Percentiles rank a stretch among this genome's conserved stretches.
phyloP scores from a whole-genome alignment of 2,329 filamentous ascomycete genomes.

The Epichloe scottii region DNA sequence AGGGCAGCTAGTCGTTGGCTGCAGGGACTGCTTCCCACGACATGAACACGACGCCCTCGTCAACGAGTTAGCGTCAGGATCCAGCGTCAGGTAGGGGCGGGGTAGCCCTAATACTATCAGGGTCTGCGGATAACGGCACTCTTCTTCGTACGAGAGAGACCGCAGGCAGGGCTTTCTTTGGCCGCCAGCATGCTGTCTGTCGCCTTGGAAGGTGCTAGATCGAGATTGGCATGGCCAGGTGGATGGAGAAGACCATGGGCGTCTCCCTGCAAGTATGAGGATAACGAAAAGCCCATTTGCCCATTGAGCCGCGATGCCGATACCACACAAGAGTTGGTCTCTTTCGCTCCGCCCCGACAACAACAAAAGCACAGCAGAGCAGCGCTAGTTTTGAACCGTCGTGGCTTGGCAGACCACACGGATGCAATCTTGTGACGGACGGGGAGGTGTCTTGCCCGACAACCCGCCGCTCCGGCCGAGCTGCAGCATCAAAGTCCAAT shows the following conservation, averaged over 20 bases:
- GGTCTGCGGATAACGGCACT: not conserved
- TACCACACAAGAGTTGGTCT: too few relatives aligned
- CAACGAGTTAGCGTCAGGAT: not conserved
- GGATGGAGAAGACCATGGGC: not conserved
- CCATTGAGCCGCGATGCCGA: constrained; percentile 4
- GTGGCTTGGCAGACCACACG: too few relatives aligned
- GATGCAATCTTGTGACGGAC: too few relatives aligned
- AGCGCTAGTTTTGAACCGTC: not conserved
- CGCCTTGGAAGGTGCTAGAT: not conserved
- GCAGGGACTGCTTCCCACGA: not conserved
- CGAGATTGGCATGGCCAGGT: constrained; percentile 1
- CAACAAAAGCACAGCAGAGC: too few relatives aligned
- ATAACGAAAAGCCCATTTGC: too few relatives aligned
- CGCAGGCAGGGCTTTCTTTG: not conserved
- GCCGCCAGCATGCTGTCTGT: not conserved
- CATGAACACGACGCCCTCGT: not conserved
- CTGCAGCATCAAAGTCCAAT: too few relatives aligned
- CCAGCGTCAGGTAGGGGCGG: not conserved
- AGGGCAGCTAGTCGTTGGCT: not conserved
- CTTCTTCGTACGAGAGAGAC: not conserved
- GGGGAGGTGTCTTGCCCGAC: too few relatives aligned
- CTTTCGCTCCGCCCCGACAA: too few relatives aligned
- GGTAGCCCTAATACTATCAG: not conserved
- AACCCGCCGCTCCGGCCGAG: too few relatives aligned
- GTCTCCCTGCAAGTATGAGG: not conserved